A percentile compares a stretch with the other conserved stretches of the same genome.
Conservation (phyloP, 352 stramenopile genomes). For the Thalassiosira gravida region DNA sequence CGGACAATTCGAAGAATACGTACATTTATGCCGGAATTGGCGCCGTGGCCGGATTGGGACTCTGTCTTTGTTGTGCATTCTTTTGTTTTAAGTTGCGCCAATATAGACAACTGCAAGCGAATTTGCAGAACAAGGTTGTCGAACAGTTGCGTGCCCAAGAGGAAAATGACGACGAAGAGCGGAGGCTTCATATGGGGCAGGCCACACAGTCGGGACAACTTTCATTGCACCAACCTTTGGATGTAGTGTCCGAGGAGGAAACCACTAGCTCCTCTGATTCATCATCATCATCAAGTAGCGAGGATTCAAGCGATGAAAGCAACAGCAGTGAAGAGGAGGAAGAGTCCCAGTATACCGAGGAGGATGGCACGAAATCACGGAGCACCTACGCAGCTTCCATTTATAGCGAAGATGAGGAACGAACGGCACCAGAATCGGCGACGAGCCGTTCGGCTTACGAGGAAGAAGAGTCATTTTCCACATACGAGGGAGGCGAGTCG, state of each 20-base stretch:
- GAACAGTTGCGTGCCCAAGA: background rate
- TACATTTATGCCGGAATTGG: conserved; percentile 23
- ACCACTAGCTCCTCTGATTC: too few species aligned
- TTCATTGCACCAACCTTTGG: too few species aligned
- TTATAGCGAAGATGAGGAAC: too few species aligned
- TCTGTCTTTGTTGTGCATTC: conserved; percentile 29
- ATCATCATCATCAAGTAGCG: conserved; percentile 23
- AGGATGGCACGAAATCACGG: too few species aligned
- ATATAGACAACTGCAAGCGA: conserved; percentile 19
- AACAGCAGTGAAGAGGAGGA: conserved; percentile 2
- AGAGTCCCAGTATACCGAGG: background rate
- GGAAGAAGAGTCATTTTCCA: background rate
- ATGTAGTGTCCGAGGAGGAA: too few species aligned
- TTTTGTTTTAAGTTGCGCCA: conserved; percentile 7
- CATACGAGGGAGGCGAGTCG: background rate
- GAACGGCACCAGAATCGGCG: too few species aligned
- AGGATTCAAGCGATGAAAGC: conserved; percentile 7
- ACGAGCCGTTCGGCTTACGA: conserved; percentile 8
- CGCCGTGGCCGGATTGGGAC: conserved; percentile 5
- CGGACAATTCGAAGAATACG: conserved; percentile 26
- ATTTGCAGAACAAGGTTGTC: conserved; percentile 13
- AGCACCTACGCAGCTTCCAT: too few species aligned
- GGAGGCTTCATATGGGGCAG: too few species aligned
- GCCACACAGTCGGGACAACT: too few species aligned
- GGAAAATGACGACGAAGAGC: conserved; percentile 14